Evolutionary conservation across 345 rosid genomes (phyloP).

Genomic region (Murraya paniculata): DNA sequence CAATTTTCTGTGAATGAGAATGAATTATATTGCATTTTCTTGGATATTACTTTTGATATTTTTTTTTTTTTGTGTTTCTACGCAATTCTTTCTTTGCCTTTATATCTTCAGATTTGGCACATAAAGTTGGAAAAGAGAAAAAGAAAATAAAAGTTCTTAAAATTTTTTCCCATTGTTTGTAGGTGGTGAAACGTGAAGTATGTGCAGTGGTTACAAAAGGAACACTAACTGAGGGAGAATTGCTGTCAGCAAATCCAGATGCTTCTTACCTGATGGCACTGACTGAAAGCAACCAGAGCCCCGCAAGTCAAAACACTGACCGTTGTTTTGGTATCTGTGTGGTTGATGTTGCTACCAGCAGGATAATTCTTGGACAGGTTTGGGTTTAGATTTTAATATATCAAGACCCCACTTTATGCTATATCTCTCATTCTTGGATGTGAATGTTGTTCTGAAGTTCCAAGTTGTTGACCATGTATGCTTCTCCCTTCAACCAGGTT

Average conservation of each 20-base stretch:
- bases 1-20: background rate
- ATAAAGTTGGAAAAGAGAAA: background rate
- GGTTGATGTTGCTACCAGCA: slow-evolving; percentile 88
- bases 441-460: background rate
- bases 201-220: slow-evolving; percentile 94
- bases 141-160: slow-evolving; percentile 13
- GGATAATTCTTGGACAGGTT: slow-evolving; percentile 87
- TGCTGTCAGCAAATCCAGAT: slow-evolving; percentile 81
- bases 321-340: slow-evolving; percentile 72
- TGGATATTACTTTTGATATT: background rate
- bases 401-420: slow-evolving; percentile 3
- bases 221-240: slow-evolving; percentile 88
- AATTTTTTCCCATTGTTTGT: slow-evolving; percentile 26
- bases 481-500: slow-evolving; percentile 48
- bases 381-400: slow-evolving; percentile 10
- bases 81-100: background rate
- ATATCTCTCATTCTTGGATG: slow-evolving; percentile 11
- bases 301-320: slow-evolving; percentile 32
- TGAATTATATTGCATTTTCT: background rate
- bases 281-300: slow-evolving; percentile 52
- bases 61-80: background rate
- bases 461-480: slow-evolving; percentile 4
- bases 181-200: slow-evolving; percentile 98
- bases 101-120: background rate
- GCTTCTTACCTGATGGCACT: slow-evolving; percentile 87